Evolutionary conservation across 306 rosid species (phyloP), one percentile per base, ranked within the genome.

Genomic region (Calophaca sinica): DNA sequence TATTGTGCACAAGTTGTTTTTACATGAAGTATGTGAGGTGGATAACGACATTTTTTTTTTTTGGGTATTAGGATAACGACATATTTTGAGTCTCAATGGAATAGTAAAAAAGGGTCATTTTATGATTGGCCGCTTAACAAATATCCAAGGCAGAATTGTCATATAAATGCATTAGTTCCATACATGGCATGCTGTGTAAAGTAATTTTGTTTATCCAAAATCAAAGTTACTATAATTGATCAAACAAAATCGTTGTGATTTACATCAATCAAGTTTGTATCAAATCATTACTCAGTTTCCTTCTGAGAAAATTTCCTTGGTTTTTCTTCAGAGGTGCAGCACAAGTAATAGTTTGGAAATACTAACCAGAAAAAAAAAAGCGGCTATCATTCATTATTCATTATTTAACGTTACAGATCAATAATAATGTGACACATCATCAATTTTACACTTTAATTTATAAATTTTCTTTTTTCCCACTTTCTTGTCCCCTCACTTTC

Each of bases 261-360:
- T 8, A 48, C 59, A 32, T 33, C 61, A 61, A 73, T 73, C 59
- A 73, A 73, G 36, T 73, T 52, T 8, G 46, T 62, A 13, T 72
- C 10, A 53, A 35, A 62, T 10, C 9, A 46, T 31, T 33, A 36
- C 31, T 44, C 8, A 70, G 13, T 60, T 58, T 68, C 33, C 69
- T 46, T 36, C 0, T 33, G 20, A 57, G 42, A 53, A 20, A 15
- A 3, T 26, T 64, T 13, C 4, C 3, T 20, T 20, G 26, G 26
- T 70, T 52, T 52, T 70, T 52, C 36, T 26, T 15, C 13, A 6
- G 14, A 39, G 2, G 1, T 52, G n/a, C 29, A 29, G 6, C 28
- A 36, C 26, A 58, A 46, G 2, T 6, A 4, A 26, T 39, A 49
- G 9, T 68, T 33, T 68, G 29, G 14, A 58, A 26, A 72, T 42